Base-by-base conservation (phyloP, 1,284 basidiomycete species). In the Clitocybe nebularis region DNA sequence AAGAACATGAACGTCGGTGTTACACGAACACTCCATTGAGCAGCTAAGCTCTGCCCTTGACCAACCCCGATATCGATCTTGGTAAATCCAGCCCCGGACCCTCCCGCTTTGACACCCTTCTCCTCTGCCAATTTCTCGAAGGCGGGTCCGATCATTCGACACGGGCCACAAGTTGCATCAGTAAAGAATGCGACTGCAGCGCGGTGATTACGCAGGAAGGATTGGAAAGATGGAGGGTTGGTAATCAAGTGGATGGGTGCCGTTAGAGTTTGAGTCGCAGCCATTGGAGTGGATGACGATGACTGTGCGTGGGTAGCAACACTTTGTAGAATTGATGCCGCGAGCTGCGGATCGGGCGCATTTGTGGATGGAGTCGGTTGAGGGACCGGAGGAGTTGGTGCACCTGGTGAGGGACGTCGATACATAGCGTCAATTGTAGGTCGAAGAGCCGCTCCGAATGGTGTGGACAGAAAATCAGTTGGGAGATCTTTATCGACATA, bases 401-500 rank as follows among this genome's bases (percentile, higher is more conserved):
- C 63, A 1, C 71, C 71, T 7, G 74, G 60, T 9, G 66, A 49
- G 20, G 79, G 71, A 13, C 76, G 70, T 16, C 77, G 68, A 62
- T 81, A 93, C 89, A 93, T 92, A 37, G 78, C 72, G 56, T 95
- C 92, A 48, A 96, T 94, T 29, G 84, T 90, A 0, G 92, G 92
- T 1, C 85, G 78, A 28, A 95, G 72, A 2, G 85, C 80, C n/a
- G 80, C 79, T 4, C 93, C 93, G 48, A 96, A 90, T 0, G 93
- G 89, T 0, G 93, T 95, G 0, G 89, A 84, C 16, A 96, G 75
- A 61, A 96, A 94, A 54, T 95, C 91, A 7, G 80, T 76, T 0
- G 93, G 91, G 0, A 94, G 72, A 46, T 92, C 91, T 93, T 51
- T 26, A 37, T 24, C 39, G 19, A 34, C 19, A 5, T 8, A 8